phyloP scores from a whole-genome alignment of 2,329 filamentous ascomycete genomes.

The Botrytis hyacinthi region DNA sequence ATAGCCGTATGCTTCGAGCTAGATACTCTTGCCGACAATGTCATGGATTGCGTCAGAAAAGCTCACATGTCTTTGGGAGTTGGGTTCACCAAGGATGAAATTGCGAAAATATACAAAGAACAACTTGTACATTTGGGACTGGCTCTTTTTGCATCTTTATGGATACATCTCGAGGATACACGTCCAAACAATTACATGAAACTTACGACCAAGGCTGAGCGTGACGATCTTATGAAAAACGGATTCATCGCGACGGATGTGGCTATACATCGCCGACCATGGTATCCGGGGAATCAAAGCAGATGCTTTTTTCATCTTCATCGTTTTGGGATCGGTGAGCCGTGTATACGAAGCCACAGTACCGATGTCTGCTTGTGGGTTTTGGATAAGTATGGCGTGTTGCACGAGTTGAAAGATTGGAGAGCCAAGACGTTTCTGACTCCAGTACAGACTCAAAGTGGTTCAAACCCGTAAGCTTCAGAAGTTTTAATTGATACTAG shows the following conservation, averaged over 20 bases:
- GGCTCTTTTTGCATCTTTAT: background rate
- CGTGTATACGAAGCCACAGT: rapidly evolving
- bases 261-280: rapidly evolving
- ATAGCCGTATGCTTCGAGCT: rapidly evolving
- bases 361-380: background rate
- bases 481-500: rapidly evolving
- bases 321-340: rapidly evolving
- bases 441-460: rapidly evolving
- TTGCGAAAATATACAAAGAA: rapidly evolving
- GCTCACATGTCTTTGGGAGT: background rate
- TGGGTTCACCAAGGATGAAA: background rate
- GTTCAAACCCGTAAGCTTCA: rapidly evolving
- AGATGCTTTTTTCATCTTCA: background rate
- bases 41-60: background rate
- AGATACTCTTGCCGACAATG: background rate
- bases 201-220: background rate
- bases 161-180: background rate
- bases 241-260: rapidly evolving
- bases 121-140: background rate
- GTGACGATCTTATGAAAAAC: background rate
- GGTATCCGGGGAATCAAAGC: background rate
- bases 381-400: background rate
- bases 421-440: rapidly evolving
- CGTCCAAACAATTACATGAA: background rate
- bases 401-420: background rate